A percentile compares a stretch with the other conserved stretches of the same genome.
Evolutionary conservation across 2,329 filamentous ascomycete genomes (phyloP).

Genomic region (Lithohypha guttulata): DNA sequence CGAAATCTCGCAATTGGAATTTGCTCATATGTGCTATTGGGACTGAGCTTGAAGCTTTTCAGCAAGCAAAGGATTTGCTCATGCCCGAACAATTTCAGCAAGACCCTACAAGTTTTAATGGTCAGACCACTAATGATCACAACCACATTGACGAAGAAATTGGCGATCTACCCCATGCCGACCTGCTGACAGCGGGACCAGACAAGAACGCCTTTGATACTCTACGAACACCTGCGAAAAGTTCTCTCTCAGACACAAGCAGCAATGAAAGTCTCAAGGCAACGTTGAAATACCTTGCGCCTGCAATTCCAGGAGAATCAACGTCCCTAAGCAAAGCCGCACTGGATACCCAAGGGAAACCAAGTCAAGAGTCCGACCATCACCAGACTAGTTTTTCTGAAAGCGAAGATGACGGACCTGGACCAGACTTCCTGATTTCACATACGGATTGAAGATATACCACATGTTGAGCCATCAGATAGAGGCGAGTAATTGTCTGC

Average conservation of each 20-base stretch:
- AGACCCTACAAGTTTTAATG: too few species aligned
- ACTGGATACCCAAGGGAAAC: too few species aligned
- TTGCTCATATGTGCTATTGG: conserved; percentile 52
- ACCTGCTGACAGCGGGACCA: too few species aligned
- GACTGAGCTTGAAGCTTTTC: conserved; percentile 48
- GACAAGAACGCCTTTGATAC: too few species aligned
- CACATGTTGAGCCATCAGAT: too few species aligned
- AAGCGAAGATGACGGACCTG: conserved; percentile 22
- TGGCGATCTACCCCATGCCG: conserved; percentile 9
- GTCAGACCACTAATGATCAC: neutral
- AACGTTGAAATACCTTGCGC: conserved; percentile 18
- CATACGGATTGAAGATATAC: conserved; percentile 15
- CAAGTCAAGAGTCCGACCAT: too few species aligned
- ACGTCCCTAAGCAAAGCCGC: too few species aligned
- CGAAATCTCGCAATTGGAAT: conserved; percentile 48
- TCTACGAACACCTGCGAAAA: too few species aligned
- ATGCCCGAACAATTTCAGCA: conserved; percentile 24
- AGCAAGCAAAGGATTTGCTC: conserved; percentile 30
- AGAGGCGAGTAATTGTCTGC: too few species aligned
- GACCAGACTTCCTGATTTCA: conserved; percentile 22
- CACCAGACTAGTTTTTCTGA: conserved; percentile 12
- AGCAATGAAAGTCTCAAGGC: conserved; percentile 21
- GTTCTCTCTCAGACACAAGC: conserved; percentile 8
- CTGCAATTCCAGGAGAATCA: too few species aligned
- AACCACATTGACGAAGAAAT: conserved; percentile 8